Evolutionary conservation across 1,284 basidiomycete genomes (phyloP).

Genomic region (Ceratobasidium theobromae): DNA sequence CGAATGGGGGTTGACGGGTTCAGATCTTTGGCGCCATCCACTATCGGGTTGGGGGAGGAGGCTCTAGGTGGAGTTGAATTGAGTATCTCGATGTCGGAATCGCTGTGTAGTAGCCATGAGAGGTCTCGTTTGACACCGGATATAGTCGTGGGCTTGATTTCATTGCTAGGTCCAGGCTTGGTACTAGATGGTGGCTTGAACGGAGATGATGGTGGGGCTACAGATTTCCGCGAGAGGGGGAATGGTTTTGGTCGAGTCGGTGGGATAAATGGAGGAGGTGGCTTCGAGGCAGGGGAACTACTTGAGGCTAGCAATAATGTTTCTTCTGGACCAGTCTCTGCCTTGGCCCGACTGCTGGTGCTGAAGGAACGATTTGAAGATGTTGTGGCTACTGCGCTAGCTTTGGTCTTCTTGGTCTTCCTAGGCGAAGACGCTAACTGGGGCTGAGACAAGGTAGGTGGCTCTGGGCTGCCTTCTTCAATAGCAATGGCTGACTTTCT

Average conservation of each 20-base stretch:
- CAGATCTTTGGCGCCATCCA: background rate
- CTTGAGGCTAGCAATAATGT: constrained; percentile 47
- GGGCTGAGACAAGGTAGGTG: constrained; percentile 23
- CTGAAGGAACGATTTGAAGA: constrained; percentile 4
- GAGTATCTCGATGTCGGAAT: constrained; percentile 53
- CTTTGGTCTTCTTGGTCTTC: constrained; percentile 28
- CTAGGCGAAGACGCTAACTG: constrained; percentile 13
- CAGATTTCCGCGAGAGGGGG: constrained; percentile 8
- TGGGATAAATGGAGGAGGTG: background rate
- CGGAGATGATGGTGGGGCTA: constrained; percentile 21
- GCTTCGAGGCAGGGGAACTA: constrained; percentile 35
- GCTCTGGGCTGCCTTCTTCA: background rate
- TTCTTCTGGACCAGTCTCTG: constrained; percentile 14
- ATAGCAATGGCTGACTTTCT: constrained; percentile 21
- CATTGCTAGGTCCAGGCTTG: constrained; percentile 46
- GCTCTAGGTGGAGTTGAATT: constrained; percentile 50
- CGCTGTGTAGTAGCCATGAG: constrained; percentile 46
- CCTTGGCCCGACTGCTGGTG: background rate
- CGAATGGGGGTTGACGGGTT: background rate
- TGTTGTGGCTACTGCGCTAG: background rate
- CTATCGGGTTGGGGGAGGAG: constrained; percentile 47
- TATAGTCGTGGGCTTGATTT: constrained; percentile 43
- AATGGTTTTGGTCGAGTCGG: constrained; percentile 16
- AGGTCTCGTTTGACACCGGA: constrained; percentile 1
- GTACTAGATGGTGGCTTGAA: background rate